These are phyloP conservation scores for Phytophthora europaea DNA, from an alignment of 352 stramenopile species.

Conservation along the genomic window DNA sequence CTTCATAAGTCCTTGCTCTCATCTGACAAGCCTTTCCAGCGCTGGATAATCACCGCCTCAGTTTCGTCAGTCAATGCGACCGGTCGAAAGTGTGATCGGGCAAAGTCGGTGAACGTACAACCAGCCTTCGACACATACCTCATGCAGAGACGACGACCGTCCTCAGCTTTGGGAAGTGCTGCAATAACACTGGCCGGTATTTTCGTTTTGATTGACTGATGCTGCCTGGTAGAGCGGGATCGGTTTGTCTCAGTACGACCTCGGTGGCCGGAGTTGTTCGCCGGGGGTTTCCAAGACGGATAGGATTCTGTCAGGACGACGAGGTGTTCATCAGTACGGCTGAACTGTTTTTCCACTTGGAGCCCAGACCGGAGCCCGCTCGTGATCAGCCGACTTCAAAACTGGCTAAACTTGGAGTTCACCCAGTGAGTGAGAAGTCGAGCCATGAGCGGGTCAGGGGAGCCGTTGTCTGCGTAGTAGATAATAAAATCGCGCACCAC, in stretches of 20 bases:
- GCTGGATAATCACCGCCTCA: constrained; percentile 6
- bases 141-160: constrained; percentile 3
- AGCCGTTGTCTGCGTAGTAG: not conserved
- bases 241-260: too few relatives aligned
- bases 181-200: not conserved
- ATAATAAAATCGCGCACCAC: constrained; percentile 8
- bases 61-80: not conserved
- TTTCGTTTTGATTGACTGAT: not conserved
- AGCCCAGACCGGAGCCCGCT: not conserved
- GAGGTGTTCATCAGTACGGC: constrained; percentile 13
- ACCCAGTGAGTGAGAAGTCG: constrained; percentile 17
- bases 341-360: constrained; percentile 2
- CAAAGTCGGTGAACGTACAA: not conserved
- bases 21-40: constrained; percentile 5
- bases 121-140: constrained; percentile 7
- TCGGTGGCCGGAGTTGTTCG: too few relatives aligned
- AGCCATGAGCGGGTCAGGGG: not conserved
- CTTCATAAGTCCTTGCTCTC: constrained; percentile 27
- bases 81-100: constrained; percentile 7
- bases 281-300: not conserved
- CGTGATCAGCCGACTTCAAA: not conserved
- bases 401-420: constrained; percentile 18
- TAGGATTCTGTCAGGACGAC: constrained; percentile 1
- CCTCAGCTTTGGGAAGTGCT: constrained; percentile 5
- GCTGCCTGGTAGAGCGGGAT: too few relatives aligned